Percentiles rank a stretch among this genome's conserved stretches.
These are phyloP conservation scores for Starmerella vitae DNA, from an alignment of 805 yeast species.

Conservation along the genomic window DNA sequence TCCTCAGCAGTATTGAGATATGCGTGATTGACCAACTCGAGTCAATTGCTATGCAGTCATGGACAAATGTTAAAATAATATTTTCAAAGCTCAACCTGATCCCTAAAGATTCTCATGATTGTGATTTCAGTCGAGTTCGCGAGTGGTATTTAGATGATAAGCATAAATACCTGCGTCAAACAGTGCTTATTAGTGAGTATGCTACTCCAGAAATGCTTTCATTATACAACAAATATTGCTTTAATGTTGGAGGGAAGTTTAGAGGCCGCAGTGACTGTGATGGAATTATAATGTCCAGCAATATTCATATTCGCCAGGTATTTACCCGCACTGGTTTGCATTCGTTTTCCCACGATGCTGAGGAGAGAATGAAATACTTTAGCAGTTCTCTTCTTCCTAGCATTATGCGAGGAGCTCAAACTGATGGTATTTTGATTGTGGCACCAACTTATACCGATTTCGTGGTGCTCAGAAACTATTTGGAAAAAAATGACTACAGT, in stretches of 20 bases:
- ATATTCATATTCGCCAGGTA: conserved; percentile 40
- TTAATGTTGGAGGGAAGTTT: conserved; percentile 29
- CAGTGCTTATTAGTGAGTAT: conserved; percentile 60
- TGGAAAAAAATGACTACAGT: conserved; percentile 45
- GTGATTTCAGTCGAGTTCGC: conserved; percentile 83
- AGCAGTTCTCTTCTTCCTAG: conserved; percentile 61
- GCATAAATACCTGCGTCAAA: conserved; percentile 59
- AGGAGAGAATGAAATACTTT: conserved; percentile 69
- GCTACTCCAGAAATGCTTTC: conserved; percentile 71
- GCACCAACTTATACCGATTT: conserved; percentile 82
- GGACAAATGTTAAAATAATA: conserved; percentile 68
- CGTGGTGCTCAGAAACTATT: conserved; percentile 58
- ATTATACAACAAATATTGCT: conserved; percentile 31
- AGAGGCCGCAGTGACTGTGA: conserved; percentile 32
- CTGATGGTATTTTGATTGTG: conserved; percentile 64
- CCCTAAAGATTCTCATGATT: conserved; percentile 65
- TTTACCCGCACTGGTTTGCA: conserved; percentile 57
- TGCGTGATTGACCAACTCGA: conserved; percentile 70
- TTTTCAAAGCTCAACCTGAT: conserved; percentile 57
- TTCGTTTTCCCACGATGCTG: conserved; percentile 52
- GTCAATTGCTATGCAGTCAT: conserved; percentile 79
- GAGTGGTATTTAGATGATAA: conserved; percentile 88
- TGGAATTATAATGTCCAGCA: conserved; percentile 51
- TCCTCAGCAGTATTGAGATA: conserved; percentile 77
- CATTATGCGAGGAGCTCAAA: conserved; percentile 43